phyloP scores from a whole-genome alignment of 176 grass and related monocot species.

The Oryza coarctata region DNA sequence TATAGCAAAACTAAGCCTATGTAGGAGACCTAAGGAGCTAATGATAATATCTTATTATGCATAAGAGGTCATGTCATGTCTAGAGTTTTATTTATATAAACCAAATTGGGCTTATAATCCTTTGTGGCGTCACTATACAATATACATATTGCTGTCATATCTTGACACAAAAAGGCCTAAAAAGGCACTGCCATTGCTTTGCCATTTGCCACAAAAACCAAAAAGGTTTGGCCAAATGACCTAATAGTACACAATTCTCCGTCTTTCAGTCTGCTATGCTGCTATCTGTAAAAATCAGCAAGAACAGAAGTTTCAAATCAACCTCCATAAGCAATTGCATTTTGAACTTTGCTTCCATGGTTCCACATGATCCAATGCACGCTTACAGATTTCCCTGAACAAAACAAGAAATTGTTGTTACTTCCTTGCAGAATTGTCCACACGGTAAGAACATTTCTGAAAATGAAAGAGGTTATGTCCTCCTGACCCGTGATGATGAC shows the following conservation, averaged over 20 bases:
- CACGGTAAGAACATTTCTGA: slow-evolving; percentile 23
- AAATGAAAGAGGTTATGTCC: not conserved
- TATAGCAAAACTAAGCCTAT: not conserved
- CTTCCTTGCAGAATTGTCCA: not conserved
- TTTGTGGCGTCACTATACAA: slow-evolving; percentile 34
- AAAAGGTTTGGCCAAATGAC: not conserved
- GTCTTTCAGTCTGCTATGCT: not conserved
- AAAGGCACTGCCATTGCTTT: slow-evolving; percentile 2
- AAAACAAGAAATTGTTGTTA: not conserved
- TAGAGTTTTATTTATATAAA: not conserved
- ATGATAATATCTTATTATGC: slow-evolving; percentile 2
- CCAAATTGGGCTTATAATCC: slow-evolving; percentile 14
- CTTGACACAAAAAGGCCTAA: slow-evolving; percentile 12
- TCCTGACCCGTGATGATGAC: not conserved
- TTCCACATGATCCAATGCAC: not conserved
- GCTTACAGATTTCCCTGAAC: not conserved
- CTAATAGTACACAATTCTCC: not conserved
- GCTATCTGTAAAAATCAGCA: not conserved
- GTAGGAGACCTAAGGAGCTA: slow-evolving; percentile 19
- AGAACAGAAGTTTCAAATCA: not conserved
- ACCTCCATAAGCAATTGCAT: not conserved
- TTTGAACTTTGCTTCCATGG: not conserved
- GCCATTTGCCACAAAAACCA: slow-evolving; percentile 8
- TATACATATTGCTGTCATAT: slow-evolving; percentile 39
- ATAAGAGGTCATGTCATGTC: not conserved